These are phyloP conservation scores for Calocera viscosa DNA, from an alignment of 768 basidiomycete species.

Conservation along the genomic window DNA sequence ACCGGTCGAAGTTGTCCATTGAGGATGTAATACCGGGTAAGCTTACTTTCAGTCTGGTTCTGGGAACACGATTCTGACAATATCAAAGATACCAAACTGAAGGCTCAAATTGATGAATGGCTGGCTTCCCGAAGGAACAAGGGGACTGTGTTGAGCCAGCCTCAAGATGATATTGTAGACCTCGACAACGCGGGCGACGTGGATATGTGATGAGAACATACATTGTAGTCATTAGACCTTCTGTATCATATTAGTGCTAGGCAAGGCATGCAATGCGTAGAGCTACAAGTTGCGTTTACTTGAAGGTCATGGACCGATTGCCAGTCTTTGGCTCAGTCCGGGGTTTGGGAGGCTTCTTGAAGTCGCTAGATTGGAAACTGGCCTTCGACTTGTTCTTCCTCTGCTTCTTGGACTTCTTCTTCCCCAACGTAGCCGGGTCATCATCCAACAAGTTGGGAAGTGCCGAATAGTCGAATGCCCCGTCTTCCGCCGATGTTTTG, in stretches of 20 bases:
- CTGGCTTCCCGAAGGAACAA: constrained; percentile 40
- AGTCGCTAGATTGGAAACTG: constrained; percentile 8
- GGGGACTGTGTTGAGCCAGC: not conserved
- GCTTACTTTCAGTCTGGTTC: constrained; percentile 21
- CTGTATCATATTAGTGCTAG: not conserved
- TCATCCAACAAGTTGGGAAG: constrained; percentile 64
- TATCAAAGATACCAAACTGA: constrained; percentile 50
- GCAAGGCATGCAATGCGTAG: not conserved
- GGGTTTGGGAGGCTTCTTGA: constrained; percentile 22
- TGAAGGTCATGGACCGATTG: constrained; percentile 26
- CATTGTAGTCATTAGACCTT: constrained; percentile 2
- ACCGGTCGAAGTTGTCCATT: constrained; percentile 66
- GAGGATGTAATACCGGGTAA: constrained; percentile 67
- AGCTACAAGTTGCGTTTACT: constrained; percentile 3
- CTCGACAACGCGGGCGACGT: constrained; percentile 2
- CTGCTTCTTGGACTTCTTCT: constrained; percentile 35
- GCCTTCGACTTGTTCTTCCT: constrained; percentile 31
- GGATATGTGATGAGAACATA: not conserved
- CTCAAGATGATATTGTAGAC: constrained; percentile 1
- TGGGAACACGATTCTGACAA: constrained; percentile 18
- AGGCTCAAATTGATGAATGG: constrained; percentile 60
- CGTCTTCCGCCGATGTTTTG: constrained; percentile 14
- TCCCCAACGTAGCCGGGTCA: constrained; percentile 33
- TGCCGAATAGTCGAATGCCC: constrained; percentile 50
- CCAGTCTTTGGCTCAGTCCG: constrained; percentile 25